Conservation (phyloP, 2,329 filamentous ascomycete species). For the Fusarium sp. region DNA sequence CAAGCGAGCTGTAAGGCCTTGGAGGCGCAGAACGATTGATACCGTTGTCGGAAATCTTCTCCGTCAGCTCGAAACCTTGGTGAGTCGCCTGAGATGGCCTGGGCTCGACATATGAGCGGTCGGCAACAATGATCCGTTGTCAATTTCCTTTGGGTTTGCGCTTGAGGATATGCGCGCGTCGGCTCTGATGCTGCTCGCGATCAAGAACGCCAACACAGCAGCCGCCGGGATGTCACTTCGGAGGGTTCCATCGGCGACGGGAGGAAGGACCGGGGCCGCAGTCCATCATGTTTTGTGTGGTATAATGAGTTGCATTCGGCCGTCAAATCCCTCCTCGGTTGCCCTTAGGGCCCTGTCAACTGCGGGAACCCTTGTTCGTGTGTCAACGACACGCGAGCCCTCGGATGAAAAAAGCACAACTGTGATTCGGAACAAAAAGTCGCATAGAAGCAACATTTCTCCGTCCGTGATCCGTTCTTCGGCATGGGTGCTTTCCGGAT, state of each 20-base stretch:
- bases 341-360: constrained; percentile 14
- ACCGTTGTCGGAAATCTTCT: constrained; percentile 23
- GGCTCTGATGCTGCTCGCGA: not conserved
- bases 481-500: constrained; percentile 33
- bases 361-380: constrained; percentile 22
- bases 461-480: constrained; percentile 22
- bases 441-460: constrained; percentile 20
- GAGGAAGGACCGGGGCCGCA: constrained; percentile 23
- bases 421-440: constrained; percentile 24
- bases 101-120: constrained; percentile 5
- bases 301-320: constrained; percentile 19
- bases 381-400: constrained; percentile 22
- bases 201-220: constrained; percentile 6
- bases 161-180: constrained; percentile 13
- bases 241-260: constrained; percentile 18
- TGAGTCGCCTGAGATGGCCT: constrained; percentile 11
- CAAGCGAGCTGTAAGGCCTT: constrained; percentile 1
- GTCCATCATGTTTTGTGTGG: constrained; percentile 7
- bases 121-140: constrained; percentile 7
- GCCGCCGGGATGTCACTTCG: constrained; percentile 7
- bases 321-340: constrained; percentile 21
- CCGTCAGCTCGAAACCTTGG: constrained; percentile 20
- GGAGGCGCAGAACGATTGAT: constrained; percentile 19
- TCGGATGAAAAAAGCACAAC: constrained; percentile 20
- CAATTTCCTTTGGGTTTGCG: constrained; percentile 28